These are phyloP conservation scores for Ceratocystis colombiana DNA, from an alignment of 2,329 filamentous ascomycete genomes.

Conservation along the genomic window DNA sequence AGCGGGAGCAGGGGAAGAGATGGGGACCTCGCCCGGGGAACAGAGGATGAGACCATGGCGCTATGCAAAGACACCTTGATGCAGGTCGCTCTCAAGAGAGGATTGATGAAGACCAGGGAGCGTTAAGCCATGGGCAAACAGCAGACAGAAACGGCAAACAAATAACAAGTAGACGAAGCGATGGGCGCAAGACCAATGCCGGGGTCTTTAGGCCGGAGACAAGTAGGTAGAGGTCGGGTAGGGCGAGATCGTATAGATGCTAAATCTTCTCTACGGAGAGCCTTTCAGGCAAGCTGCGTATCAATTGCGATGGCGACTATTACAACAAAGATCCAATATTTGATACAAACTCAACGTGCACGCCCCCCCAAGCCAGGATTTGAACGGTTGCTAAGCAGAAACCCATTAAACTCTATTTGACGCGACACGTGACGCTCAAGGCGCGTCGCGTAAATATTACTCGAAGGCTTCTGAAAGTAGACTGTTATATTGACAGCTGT, in stretches of 20 bases:
- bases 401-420: slow-evolving; percentile 19
- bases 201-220: background rate
- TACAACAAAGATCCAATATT: too few relatives aligned
- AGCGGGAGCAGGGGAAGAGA: slow-evolving; percentile 21
- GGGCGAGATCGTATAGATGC: too few relatives aligned
- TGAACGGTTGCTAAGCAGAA: slow-evolving; percentile 10
- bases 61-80: background rate
- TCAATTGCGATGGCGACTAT: too few relatives aligned
- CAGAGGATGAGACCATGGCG: slow-evolving; percentile 11
- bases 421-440: slow-evolving; percentile 8
- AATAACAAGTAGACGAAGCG: background rate
- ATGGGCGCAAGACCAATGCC: background rate
- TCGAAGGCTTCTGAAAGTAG: background rate
- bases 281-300: too few relatives aligned
- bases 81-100: background rate
- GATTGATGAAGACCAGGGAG: background rate
- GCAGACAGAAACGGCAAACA: background rate
- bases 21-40: slow-evolving; percentile 18
- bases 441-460: background rate
- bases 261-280: too few relatives aligned
- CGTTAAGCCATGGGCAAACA: slow-evolving; percentile 4
- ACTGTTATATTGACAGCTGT: background rate
- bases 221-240: too few relatives aligned
- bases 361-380: background rate
- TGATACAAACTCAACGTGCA: too few relatives aligned